Evolutionary conservation across 768 basidiomycete genomes (phyloP), one percentile per base, ranked within the genome.

Genomic region (Termitomyces sp.): DNA sequence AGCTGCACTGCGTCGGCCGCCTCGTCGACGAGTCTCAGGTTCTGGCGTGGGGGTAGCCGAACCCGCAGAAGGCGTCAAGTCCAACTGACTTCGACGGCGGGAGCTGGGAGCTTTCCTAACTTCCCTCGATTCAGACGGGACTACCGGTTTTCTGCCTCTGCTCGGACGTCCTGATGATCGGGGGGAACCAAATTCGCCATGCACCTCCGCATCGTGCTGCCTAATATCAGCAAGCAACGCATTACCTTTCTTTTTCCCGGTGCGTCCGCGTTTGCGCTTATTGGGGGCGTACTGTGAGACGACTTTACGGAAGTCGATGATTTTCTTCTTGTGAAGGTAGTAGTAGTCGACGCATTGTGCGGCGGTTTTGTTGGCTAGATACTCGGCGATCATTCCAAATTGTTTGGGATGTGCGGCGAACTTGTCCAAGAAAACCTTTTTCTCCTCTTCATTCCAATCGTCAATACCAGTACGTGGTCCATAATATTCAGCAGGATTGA

Each of bases 301-400:
- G 16, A 89, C 84, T 64, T 86, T 84, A 57, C 91, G 84, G 74
- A 94, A 95, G 73, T 95, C 89, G 68, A 95, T 91, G 40, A 81
- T 73, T 65, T 81, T 82, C 75, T 94, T 93, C 81, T 98, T 98
- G 75, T 95, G 91, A 53, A 96, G 77, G 71, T 98, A 98, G 73
- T 98, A 98, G 73, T 86, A 96, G 51, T 88, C 83, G 49, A 98
- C 91, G 69, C 95, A 97, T 79, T 97, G 91, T 0, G 87, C 79
- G 1, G 91, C 77, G 2, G 91, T 88, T 79, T 97, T 98, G 78
- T 92, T 81, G 5, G 89, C 84, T 13, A 98, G 74, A 63, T 77
- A 82, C 26, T 85, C 81, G 0, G 95, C 87, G 59, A 98, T 95
- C 67, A 88, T 80, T n/a, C 94, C 95, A 66, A 98, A 98, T 70